Base-by-base conservation (phyloP, 2,329 filamentous ascomycete genomes). In the Exserohilum turcica region DNA sequence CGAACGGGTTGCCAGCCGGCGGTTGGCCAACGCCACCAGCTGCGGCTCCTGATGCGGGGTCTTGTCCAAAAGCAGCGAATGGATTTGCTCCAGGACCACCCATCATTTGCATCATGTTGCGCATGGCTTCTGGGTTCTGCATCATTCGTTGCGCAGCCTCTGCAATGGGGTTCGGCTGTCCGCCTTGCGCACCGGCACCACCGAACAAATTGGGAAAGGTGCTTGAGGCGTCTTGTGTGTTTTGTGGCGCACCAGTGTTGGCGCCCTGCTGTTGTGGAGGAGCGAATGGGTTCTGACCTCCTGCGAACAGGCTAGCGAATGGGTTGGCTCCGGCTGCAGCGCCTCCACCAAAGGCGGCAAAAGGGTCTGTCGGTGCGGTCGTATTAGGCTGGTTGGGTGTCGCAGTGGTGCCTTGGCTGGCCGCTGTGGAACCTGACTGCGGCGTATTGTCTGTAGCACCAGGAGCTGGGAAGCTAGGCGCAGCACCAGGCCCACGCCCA, bases 401-500 rank as follows among this genome's bases (percentile, higher is more conserved):
- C 48, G 74, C 72, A 32, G 50, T 74, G 66, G 64, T 76, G 71
- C 57, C 67, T 42, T 67, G 65, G 62, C 51, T 61, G 16, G 55
- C 53, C 38, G 36, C 71, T 16, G 54, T 58, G 9, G 59, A 46
- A 28, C 54, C 50, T 13, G 51, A 40, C 16, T 54, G 45, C 28
- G 85, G 87, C 3, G 92, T 96, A 27, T 86, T 95, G 74, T 97
- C 92, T 31, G 93, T 97, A 16, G 89, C 87, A 7, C 94, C 94
- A 2, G 94, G 94, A 43, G 93, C 93, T 10, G 94, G 92, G 72
- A 99, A 97, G 5, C 85, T 80, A 37, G 78, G 52, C 75, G 78
- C 54, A 76, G 80, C 53, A 76, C 43, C 78, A 79, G 49, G 66
- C 7, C 65, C 54, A 19, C 40, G 38, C 79, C 82, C 77, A 6